Conservation (phyloP, 2,329 filamentous ascomycete species). For the Madurella mycetomatis region DNA sequence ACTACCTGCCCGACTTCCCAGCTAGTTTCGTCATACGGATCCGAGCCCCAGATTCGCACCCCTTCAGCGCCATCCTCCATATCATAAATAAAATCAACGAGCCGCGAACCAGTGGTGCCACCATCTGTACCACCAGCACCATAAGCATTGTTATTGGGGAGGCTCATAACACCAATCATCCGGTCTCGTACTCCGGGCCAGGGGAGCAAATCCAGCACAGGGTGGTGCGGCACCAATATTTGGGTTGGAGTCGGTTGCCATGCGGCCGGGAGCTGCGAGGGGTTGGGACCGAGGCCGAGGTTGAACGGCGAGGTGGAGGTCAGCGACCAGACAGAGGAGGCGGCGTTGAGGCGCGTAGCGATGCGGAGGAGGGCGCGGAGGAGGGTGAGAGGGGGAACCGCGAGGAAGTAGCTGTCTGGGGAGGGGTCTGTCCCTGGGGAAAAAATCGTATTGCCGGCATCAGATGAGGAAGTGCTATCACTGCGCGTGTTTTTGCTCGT, state of each 20-base stretch:
- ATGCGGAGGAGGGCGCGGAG: conserved; percentile 45
- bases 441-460: conserved; percentile 17
- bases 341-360: conserved; percentile 42
- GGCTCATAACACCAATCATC: conserved; percentile 47
- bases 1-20: conserved; percentile 58
- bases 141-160: conserved; percentile 44
- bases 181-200: conserved; percentile 53
- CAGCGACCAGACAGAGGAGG: conserved; percentile 41
- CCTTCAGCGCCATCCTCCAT: conserved; percentile 53
- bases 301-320: conserved; percentile 45
- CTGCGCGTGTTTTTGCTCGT: no score
- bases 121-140: conserved; percentile 25
- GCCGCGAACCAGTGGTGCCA: not conserved
- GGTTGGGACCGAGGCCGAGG: conserved; percentile 29
- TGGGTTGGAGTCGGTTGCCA: conserved; percentile 51
- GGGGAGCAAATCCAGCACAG: conserved; percentile 53
- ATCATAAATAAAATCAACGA: conserved; percentile 52
- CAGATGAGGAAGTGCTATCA: no score
- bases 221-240: conserved; percentile 49
- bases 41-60: conserved; percentile 44
- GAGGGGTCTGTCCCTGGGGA: not conserved
- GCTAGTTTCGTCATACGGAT: conserved; percentile 43
- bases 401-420: conserved; percentile 45
- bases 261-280: conserved; percentile 38
- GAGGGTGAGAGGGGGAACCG: conserved; percentile 45